Conservation (phyloP, 2,329 filamentous ascomycete genomes). For the Periglandula ipomoeae region DNA sequence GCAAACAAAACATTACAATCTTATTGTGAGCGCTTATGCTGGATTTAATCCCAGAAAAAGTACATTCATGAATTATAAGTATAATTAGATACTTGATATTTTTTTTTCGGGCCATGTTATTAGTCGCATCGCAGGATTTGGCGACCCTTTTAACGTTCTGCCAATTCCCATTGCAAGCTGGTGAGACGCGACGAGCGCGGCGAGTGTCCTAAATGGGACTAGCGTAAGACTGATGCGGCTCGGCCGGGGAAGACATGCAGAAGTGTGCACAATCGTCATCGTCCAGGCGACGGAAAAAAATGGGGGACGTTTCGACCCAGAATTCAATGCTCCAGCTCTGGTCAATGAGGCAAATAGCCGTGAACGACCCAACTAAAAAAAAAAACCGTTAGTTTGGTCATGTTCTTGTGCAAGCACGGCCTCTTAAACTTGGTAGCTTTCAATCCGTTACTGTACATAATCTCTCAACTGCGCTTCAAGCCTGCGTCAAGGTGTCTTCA, state of each 20-base stretch:
- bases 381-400: too few relatives aligned
- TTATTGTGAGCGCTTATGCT: not conserved
- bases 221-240: not conserved
- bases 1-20: not conserved
- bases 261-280: slow-evolving; percentile 1
- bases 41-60: too few relatives aligned
- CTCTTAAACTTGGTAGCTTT: too few relatives aligned
- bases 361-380: too few relatives aligned
- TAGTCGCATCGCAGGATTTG: not conserved
- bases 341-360: too few relatives aligned
- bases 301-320: not conserved
- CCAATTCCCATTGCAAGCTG: not conserved
- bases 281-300: slow-evolving; percentile 4
- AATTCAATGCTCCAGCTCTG: too few relatives aligned
- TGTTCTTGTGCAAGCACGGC: too few relatives aligned
- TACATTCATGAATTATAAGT: too few relatives aligned
- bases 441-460: too few relatives aligned
- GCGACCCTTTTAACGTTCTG: not conserved
- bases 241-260: not conserved
- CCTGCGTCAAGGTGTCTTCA: too few relatives aligned
- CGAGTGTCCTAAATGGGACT: not conserved
- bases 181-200: slow-evolving; percentile 8
- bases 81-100: too few relatives aligned
- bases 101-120: not conserved
- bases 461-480: too few relatives aligned